These are phyloP conservation scores for Pseudoneurospora amorphoporcata DNA, from an alignment of 495 filamentous ascomycete species.

Conservation along the genomic window DNA sequence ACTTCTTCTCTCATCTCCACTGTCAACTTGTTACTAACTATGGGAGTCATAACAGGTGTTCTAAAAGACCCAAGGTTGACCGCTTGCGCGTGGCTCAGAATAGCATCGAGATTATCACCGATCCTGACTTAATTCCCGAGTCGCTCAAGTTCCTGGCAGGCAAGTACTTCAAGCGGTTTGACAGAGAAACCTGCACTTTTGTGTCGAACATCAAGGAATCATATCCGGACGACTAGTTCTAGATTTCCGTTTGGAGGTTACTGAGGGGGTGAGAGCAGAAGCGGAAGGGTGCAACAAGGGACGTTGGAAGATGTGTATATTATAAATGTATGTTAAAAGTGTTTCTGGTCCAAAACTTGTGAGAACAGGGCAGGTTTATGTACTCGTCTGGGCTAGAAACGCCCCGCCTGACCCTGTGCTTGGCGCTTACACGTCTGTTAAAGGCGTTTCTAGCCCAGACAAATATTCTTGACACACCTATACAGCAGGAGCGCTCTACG, in stretches of 20 bases:
- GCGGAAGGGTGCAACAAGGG: background rate
- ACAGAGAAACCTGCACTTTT: slow-evolving; percentile 53
- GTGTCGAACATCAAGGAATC: slow-evolving; percentile 78
- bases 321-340: background rate
- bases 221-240: slow-evolving; percentile 75
- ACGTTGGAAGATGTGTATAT: background rate
- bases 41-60: background rate
- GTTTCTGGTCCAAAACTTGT: background rate
- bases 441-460: too few relatives aligned
- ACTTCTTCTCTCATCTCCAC: background rate
- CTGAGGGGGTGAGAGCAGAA: background rate
- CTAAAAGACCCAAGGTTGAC: slow-evolving; percentile 28
- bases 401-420: too few relatives aligned
- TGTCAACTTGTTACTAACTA: background rate
- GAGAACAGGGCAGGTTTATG: background rate
- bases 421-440: too few relatives aligned
- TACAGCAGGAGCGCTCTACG: too few relatives aligned
- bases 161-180: slow-evolving; percentile 83
- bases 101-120: slow-evolving; percentile 58
- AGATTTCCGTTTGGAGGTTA: background rate
- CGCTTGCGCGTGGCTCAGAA: slow-evolving; percentile 75
- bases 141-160: slow-evolving; percentile 63
- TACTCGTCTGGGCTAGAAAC: too few relatives aligned
- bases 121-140: slow-evolving; percentile 31
- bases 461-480: too few relatives aligned